Evolutionary conservation across 805 yeast genomes (phyloP).

Genomic region (Ogataea philodendri): DNA sequence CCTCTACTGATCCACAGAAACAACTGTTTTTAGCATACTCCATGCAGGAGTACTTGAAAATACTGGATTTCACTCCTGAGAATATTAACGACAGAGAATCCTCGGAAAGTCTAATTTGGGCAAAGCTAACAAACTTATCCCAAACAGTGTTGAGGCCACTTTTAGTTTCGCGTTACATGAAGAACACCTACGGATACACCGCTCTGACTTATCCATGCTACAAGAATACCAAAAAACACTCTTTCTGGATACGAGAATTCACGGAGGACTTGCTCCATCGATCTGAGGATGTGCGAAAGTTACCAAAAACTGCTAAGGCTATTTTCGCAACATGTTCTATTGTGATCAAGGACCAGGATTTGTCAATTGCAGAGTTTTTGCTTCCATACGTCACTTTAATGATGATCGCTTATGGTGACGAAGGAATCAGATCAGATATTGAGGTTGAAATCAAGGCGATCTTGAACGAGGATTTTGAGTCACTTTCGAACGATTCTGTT

Average conservation of each 20-base stretch:
- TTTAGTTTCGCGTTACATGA: constrained; percentile 67
- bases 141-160: constrained; percentile 75
- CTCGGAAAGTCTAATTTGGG: constrained; percentile 50
- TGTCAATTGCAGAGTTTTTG: constrained; percentile 63
- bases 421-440: constrained; percentile 43
- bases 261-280: constrained; percentile 63
- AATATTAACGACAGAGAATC: constrained; percentile 25
- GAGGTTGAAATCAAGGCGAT: constrained; percentile 59
- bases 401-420: constrained; percentile 42
- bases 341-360: constrained; percentile 66
- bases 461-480: constrained; percentile 45
- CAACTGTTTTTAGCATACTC: constrained; percentile 84
- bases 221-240: constrained; percentile 51
- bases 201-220: constrained; percentile 63
- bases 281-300: constrained; percentile 25
- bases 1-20: constrained; percentile 80
- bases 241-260: constrained; percentile 69
- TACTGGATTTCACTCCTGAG: constrained; percentile 43
- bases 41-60: constrained; percentile 79
- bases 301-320: constrained; percentile 33
- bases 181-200: constrained; percentile 45
- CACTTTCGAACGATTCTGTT: constrained; percentile 49
- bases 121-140: constrained; percentile 59
- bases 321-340: constrained; percentile 64
- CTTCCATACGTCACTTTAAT: constrained; percentile 76